These are phyloP conservation scores for Verbascum thapsus DNA, from an alignment of 257 asterid genomes.

Conservation along the genomic window DNA sequence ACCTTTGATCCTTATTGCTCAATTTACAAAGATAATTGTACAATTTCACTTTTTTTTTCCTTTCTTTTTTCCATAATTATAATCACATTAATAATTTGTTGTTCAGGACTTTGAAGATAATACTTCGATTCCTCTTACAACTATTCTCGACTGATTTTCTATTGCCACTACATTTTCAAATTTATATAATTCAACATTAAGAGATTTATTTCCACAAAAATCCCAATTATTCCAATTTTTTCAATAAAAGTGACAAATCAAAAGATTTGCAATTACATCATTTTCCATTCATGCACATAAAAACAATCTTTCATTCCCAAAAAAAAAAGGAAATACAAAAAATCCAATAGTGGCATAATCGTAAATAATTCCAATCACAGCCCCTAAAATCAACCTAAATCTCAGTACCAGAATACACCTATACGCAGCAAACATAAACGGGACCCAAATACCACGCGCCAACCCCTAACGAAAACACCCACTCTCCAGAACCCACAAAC, in stretches of 20 bases:
- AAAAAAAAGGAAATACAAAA: no score
- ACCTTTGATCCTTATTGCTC: no score
- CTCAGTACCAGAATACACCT: not conserved
- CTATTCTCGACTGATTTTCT: no score
- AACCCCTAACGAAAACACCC: not conserved
- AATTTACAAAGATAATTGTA: no score
- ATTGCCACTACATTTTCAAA: no score
- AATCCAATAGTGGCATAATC: constrained; percentile 50
- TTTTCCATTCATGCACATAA: constrained; percentile 18
- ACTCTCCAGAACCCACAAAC: not conserved
- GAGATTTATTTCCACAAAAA: not conserved
- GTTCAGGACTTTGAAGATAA: no score
- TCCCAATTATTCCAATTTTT: not conserved
- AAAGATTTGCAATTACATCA: not conserved
- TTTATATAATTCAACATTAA: no score
- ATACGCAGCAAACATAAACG: constrained; percentile 19
- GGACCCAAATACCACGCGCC: not conserved
- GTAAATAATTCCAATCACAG: constrained; percentile 11
- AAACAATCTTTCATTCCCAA: no score
- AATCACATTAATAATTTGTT: no score
- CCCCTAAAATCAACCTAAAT: constrained; percentile 28
- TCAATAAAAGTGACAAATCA: not conserved
- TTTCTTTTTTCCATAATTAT: no score
- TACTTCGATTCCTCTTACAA: no score
- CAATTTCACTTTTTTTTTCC: no score